phyloP scores from a whole-genome alignment of 176 grass and related monocot genomes.

The Carex kokanica region DNA sequence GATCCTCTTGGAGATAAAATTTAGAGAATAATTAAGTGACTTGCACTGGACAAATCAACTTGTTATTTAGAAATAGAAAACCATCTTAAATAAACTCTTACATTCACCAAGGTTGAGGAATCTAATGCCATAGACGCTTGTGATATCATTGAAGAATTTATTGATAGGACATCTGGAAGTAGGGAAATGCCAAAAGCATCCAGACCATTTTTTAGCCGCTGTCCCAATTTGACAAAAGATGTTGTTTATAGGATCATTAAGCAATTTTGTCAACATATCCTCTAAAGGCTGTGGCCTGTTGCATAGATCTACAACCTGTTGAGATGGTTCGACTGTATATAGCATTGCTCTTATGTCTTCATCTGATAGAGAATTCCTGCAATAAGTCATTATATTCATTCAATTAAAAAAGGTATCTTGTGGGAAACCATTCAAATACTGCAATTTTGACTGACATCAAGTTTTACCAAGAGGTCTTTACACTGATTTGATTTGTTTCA shows the following conservation, averaged over 20 bases:
- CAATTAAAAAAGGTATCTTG: too few species aligned
- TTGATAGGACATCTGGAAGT: not conserved
- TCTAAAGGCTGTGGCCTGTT: too few species aligned
- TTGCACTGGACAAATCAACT: not conserved
- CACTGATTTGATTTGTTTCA: too few species aligned
- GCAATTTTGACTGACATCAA: too few species aligned
- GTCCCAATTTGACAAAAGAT: too few species aligned
- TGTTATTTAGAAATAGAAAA: not conserved
- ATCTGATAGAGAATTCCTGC: conserved; percentile 23
- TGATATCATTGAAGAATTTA: conserved; percentile 30
- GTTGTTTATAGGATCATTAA: too few species aligned
- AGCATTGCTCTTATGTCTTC: conserved; percentile 18
- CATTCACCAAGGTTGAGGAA: not conserved
- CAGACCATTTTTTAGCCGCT: too few species aligned
- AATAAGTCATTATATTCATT: too few species aligned
- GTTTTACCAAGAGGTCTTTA: too few species aligned
- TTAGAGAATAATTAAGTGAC: conserved; percentile 1
- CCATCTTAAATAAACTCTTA: conserved; percentile 4
- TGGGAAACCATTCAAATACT: too few species aligned
- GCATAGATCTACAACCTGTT: conserved; percentile 3
- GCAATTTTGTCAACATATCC: too few species aligned
- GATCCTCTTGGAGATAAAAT: conserved; percentile 1
- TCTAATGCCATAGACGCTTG: not conserved
- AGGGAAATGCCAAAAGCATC: not conserved
- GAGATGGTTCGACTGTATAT: conserved; percentile 10